Evolutionary conservation across 371 early-diverging fungal genomes (phyloP).

Genomic region (Capillidium rhysosporum): DNA sequence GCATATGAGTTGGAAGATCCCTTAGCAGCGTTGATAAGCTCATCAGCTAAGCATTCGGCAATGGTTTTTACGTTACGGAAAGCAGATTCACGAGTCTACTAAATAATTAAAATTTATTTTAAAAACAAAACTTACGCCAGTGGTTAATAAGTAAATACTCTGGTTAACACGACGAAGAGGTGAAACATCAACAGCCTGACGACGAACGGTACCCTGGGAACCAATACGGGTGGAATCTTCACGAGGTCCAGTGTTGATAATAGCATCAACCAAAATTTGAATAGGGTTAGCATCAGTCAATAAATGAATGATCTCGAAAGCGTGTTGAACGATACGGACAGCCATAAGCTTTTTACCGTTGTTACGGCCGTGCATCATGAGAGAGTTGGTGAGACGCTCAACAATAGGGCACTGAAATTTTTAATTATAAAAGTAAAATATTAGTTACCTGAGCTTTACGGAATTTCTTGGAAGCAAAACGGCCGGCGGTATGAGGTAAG

Average conservation of each 20-base stretch:
- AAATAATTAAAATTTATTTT: constrained; percentile 2
- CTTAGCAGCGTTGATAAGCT: constrained; percentile 98
- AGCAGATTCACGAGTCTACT: constrained; percentile 25
- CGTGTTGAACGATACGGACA: constrained; percentile 96
- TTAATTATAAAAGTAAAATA: background rate
- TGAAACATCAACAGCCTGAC: constrained; percentile 99
- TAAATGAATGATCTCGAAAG: constrained; percentile 98
- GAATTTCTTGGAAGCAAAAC: constrained; percentile 95
- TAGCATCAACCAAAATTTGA: constrained; percentile 98
- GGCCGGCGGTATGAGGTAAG: constrained; percentile 97
- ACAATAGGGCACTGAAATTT: constrained; percentile 84
- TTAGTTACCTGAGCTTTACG: constrained; percentile 78
- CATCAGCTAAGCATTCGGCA: constrained; percentile 99
- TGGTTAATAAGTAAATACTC: constrained; percentile 89
- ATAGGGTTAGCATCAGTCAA: constrained; percentile 98
- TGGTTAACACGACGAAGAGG: constrained; percentile 99
- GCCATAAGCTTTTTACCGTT: constrained; percentile 99
- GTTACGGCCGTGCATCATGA: constrained; percentile 99
- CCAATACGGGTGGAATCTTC: constrained; percentile 99
- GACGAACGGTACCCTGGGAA: constrained; percentile 98
- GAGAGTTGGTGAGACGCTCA: constrained; percentile 98
- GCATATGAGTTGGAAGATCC: constrained; percentile 98
- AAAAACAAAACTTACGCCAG: constrained; percentile 47
- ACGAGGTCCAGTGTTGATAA: constrained; percentile 99
- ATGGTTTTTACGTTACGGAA: constrained; percentile 98